phyloP scores from a whole-genome alignment of 2,329 filamentous ascomycete species.

The Fusarium liriodendri region DNA sequence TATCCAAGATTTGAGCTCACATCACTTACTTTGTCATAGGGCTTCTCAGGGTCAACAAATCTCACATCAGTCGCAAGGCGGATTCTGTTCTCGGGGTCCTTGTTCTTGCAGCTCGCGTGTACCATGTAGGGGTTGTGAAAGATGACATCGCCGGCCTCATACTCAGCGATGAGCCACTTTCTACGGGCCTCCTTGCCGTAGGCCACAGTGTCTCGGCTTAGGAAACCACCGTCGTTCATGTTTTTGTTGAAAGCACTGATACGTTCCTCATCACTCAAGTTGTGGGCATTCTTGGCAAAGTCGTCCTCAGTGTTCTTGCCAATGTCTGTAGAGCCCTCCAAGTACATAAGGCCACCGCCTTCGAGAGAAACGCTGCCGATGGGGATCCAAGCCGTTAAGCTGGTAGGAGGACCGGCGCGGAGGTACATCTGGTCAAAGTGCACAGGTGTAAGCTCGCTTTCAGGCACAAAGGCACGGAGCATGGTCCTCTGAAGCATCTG shows the following conservation, averaged over 20 bases:
- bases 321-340: constrained; percentile 11
- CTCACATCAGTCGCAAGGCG: constrained; percentile 18
- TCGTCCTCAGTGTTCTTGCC: constrained; percentile 23
- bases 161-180: constrained; percentile 28
- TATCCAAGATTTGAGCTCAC: background rate
- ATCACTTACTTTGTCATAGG: background rate
- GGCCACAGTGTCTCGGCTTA: constrained; percentile 19
- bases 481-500: constrained; percentile 24
- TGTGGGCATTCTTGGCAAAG: constrained; percentile 14
- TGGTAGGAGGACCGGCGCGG: background rate
- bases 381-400: background rate
- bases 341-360: background rate
- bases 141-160: constrained; percentile 24
- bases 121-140: constrained; percentile 28
- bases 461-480: background rate
- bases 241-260: constrained; percentile 27
- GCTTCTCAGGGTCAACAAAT: background rate
- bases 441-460: background rate
- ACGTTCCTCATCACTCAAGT: constrained; percentile 18
- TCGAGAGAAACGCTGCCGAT: background rate
- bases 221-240: constrained; percentile 25
- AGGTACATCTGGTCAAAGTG: constrained; percentile 1
- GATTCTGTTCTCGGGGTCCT: constrained; percentile 16
- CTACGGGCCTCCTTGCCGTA: constrained; percentile 18
- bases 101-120: constrained; percentile 25